Evolutionary conservation across 352 stramenopile species (phyloP), one percentile per base, ranked within the genome.

Genomic region (Pythium aristosporum): DNA sequence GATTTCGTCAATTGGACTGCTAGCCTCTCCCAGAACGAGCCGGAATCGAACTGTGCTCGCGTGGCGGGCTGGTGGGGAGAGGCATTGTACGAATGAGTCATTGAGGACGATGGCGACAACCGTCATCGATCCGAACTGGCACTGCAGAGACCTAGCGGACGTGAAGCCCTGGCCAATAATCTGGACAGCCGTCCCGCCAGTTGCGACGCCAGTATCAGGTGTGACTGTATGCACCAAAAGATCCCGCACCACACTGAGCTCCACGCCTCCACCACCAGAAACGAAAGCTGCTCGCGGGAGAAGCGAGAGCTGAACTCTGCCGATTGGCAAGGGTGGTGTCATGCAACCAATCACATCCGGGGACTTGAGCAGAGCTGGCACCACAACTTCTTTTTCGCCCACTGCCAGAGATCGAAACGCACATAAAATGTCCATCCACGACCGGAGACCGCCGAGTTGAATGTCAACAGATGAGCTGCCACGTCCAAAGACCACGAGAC

Each of bases 361-460:
- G 13, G 20, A 2, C 47, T 32, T 46, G 18, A 52, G 7, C 9
- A 2, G 15, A 32, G 44, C 57, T 4, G 18, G n/a, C 11, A 49
- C 21, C 9, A 56, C 44, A 25, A 63, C 43, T 20, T 13, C 32
- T 25, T n/a, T 34, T 11, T 4, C 10, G 16, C 11, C n/a, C 42
- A 5, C 13, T 7, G 21, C 9, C 13, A 36, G 34, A 2, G 36
- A n/a, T 20, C n/a, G 54, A 42, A 73, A 69, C n/a, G 34, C 25
- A 55, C 67, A 73, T 8, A 16, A 55, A 6, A 73, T 21, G 7
- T 12, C 16, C 61, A 73, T 73, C 67, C 67, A 73, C 36, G 61
- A 59, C 7, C 25, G 42, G 30, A 73, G 49, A 7, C 47, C 44
- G 16, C 32, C 15, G 4, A 57, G 48, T n/a, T n/a, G n/a, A 13